These are phyloP conservation scores for Cytospora piceicola DNA, from an alignment of 2,329 filamentous ascomycete genomes.

Conservation along the genomic window DNA sequence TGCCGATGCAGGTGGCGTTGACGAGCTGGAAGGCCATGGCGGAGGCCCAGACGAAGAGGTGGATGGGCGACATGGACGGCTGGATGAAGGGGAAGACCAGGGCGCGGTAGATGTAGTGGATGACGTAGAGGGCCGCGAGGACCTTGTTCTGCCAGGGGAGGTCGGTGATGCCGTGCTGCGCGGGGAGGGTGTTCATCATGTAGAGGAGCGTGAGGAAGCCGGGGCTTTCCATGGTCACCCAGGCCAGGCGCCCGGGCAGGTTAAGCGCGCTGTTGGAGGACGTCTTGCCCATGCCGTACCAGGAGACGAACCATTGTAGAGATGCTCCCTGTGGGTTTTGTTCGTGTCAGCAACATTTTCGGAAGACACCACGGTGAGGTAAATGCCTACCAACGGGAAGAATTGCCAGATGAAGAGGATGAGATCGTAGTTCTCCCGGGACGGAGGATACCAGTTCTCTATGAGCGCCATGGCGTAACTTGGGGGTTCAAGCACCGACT, in stretches of 20 bases:
- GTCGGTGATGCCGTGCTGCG: conserved; percentile 57
- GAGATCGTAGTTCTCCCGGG: conserved; percentile 59
- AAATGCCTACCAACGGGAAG: conserved; percentile 54
- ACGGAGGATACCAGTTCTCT: conserved; percentile 61
- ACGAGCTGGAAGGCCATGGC: conserved; percentile 76
- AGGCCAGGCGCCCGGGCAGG: conserved; percentile 84
- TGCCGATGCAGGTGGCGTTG: conserved; percentile 78
- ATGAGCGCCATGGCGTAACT: conserved; percentile 50
- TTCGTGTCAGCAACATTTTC: conserved; percentile 13
- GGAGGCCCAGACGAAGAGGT: conserved; percentile 65
- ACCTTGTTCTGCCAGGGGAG: conserved; percentile 80
- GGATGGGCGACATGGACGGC: conserved; percentile 91
- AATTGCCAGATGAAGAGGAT: conserved; percentile 58
- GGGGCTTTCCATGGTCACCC: conserved; percentile 85
- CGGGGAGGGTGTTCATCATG: conserved; percentile 71
- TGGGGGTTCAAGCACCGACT: neutral
- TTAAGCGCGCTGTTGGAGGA: conserved; percentile 76
- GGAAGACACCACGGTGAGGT: neutral
- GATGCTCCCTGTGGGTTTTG: conserved; percentile 49
- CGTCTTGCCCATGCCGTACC: conserved; percentile 93
- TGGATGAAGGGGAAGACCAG: conserved; percentile 80
- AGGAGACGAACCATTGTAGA: conserved; percentile 75
- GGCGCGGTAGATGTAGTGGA: conserved; percentile 92
- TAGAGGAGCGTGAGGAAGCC: conserved; percentile 80
- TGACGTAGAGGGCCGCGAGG: conserved; percentile 71